A percentile compares a stretch with the other conserved stretches of the same genome.
phyloP scores from a whole-genome alignment of 768 basidiomycete species.

The Solioccasus polychromus region DNA sequence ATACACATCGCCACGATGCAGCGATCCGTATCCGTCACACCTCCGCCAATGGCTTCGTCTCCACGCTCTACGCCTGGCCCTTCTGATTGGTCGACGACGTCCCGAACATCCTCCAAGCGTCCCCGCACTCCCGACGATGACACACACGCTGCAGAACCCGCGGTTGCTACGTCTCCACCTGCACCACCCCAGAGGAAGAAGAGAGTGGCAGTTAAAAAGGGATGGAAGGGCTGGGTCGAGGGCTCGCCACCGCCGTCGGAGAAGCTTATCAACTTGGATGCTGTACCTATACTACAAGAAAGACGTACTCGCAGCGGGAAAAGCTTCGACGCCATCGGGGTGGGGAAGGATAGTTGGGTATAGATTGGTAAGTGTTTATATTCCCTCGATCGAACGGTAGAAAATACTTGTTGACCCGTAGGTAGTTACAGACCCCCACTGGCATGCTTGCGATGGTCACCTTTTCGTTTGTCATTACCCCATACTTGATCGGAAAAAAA shows the following conservation, averaged over 20 bases:
- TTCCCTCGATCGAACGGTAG: slow-evolving; percentile 44
- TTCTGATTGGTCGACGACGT: slow-evolving; percentile 69
- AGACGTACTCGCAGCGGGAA: slow-evolving; percentile 81
- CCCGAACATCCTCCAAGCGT: slow-evolving; percentile 76
- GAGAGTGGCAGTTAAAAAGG: slow-evolving; percentile 64
- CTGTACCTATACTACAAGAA: slow-evolving; percentile 66
- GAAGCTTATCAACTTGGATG: slow-evolving; percentile 80
- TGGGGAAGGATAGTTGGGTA: slow-evolving; percentile 78
- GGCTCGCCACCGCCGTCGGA: slow-evolving; percentile 77
- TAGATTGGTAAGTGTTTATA: slow-evolving; percentile 44
- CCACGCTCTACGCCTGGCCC: slow-evolving; percentile 75
- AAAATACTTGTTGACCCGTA: slow-evolving; percentile 37
- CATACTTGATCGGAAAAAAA: slow-evolving; percentile 11
- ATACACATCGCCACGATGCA: slow-evolving; percentile 70
- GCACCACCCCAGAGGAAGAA: slow-evolving; percentile 52
- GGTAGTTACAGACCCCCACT: slow-evolving; percentile 1
- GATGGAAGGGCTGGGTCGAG: slow-evolving; percentile 92
- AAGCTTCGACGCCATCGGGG: slow-evolving; percentile 77
- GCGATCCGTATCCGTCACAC: slow-evolving; percentile 72
- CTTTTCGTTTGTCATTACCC: background rate
- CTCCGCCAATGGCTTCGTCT: slow-evolving; percentile 63
- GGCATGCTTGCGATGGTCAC: background rate
- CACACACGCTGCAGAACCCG: slow-evolving; percentile 35
- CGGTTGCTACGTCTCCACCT: slow-evolving; percentile 18
- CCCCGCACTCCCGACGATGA: slow-evolving; percentile 73